Evolutionary conservation across 1,139 yeast genomes (phyloP), one percentile per base, ranked within the genome.

Genomic region (Hyphopichia buzzinii): DNA sequence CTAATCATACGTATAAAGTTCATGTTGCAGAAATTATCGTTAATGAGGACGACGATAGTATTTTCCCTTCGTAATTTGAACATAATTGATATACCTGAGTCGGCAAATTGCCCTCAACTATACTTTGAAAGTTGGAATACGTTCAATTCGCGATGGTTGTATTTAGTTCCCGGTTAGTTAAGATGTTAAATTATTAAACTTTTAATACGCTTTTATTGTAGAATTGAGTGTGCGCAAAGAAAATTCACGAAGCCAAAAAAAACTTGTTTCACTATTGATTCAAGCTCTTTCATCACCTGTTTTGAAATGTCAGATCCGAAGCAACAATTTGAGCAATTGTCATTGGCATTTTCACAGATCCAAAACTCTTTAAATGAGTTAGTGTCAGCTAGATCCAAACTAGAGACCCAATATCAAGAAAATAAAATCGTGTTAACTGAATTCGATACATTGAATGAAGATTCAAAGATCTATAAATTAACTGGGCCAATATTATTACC

Each of bases 401-500:
- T 84, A 30, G 94, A 84, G 53, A 83, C 92, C 1, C 94, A 84
- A 56, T 75, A 63, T 49, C 97, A 92, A 60, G 98, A 92, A 59
- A 90, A 90, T 62, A 83, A 82, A 54, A 89, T 92, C 36, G 98
- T 92, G n/a, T 72, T 81, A 50, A 81, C 78, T 27, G 97, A 92
- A 60, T 85, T 92, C 52, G 76, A 72, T 15, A 59, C 63, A 35
- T 64, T 89, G 44, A 69, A 77, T 45, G 79, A 73, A 33, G 66
- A 62, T 29, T 74, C 94, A 13, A 85, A 84, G 49, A 82, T 92
- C 26, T 92, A 79, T 65, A 92, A 92, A 60, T 73, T 90, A 46
- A 85, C 92, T 15, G 98, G 98, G 1, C 96, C 96, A 8, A 89
- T 90, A 6, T 71, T 92, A 43, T 71, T 92, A 43, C 97, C 97